These are phyloP conservation scores for Prunus yedoensis DNA, from an alignment of 331 rosid species.

Conservation along the genomic window DNA sequence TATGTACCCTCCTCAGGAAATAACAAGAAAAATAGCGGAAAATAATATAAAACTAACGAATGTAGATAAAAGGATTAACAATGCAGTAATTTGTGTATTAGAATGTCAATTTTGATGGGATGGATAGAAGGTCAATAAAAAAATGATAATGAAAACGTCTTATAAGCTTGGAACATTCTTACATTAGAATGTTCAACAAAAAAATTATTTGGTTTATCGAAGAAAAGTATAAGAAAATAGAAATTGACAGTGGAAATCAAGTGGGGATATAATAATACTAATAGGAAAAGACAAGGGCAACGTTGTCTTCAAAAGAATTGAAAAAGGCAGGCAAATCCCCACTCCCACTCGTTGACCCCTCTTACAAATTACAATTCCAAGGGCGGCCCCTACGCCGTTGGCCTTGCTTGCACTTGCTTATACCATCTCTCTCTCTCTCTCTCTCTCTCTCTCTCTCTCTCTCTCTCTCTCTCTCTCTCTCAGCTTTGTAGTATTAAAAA, in stretches of 20 bases:
- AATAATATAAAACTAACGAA: too few species aligned
- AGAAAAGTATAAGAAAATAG: not conserved
- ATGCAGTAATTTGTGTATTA: too few species aligned
- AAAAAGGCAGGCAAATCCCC: conserved; percentile 19
- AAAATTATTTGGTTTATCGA: not conserved
- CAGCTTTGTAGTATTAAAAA: conserved; percentile 45
- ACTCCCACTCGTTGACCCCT: conserved; percentile 67
- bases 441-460: conserved; percentile 21
- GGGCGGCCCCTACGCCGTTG: conserved; percentile 99
- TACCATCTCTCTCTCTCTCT: conserved; percentile 14
- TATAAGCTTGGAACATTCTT: conserved; percentile 18
- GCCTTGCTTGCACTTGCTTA: conserved; percentile 39
- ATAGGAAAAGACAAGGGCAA: conserved; percentile 38
- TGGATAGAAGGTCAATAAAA: not conserved
- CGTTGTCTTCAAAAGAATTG: conserved; percentile 27
- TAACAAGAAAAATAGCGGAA: too few species aligned
- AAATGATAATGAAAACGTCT: not conserved
- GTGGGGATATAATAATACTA: conserved; percentile 27
- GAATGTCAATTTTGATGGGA: too few species aligned
- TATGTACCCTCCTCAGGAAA: too few species aligned
- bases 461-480: conserved; percentile 9
- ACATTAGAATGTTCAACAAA: conserved; percentile 18
- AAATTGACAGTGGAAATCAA: conserved; percentile 6
- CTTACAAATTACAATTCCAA: conserved; percentile 32
- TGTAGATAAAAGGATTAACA: too few species aligned